Conservation (phyloP, 805 yeast genomes). For the Pichia heedii region DNA sequence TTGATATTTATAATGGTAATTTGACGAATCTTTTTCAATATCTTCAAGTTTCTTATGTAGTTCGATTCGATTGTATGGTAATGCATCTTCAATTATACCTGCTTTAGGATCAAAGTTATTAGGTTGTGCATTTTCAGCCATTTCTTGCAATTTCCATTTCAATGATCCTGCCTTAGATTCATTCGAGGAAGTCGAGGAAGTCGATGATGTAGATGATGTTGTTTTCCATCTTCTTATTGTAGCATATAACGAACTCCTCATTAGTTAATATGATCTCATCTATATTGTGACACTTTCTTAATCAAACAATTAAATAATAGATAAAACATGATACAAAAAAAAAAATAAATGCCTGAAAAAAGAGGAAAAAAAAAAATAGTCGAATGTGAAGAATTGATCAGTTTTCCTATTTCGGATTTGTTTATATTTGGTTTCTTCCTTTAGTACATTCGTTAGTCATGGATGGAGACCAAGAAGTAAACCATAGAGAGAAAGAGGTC, state of each 20-base stretch:
- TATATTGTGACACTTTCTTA: too few species aligned
- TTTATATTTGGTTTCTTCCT: background rate
- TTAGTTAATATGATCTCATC: too few species aligned
- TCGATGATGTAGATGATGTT: background rate
- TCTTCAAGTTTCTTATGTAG: conserved; percentile 21
- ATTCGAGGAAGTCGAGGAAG: background rate
- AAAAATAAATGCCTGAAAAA: too few species aligned
- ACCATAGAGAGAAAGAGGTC: too few species aligned
- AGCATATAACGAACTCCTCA: too few species aligned
- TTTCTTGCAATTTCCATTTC: conserved; percentile 30
- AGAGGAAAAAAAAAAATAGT: too few species aligned
- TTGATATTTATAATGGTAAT: conserved; percentile 33
- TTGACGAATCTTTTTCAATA: conserved; percentile 18
- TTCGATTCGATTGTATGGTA: conserved; percentile 14
- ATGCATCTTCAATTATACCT: conserved; percentile 23
- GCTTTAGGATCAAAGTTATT: conserved; percentile 27
- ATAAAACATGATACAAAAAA: too few species aligned
- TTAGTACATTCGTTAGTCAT: too few species aligned
- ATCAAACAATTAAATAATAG: too few species aligned
- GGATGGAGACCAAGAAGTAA: background rate
- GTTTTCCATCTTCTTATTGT: background rate
- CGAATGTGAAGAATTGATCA: background rate
- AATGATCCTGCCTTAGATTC: conserved; percentile 17
- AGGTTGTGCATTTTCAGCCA: conserved; percentile 35
- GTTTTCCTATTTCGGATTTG: background rate